Evolutionary conservation across 371 early-diverging fungal species (phyloP), one percentile per base, ranked within the genome.

Genomic region (Mucor irregularis): DNA sequence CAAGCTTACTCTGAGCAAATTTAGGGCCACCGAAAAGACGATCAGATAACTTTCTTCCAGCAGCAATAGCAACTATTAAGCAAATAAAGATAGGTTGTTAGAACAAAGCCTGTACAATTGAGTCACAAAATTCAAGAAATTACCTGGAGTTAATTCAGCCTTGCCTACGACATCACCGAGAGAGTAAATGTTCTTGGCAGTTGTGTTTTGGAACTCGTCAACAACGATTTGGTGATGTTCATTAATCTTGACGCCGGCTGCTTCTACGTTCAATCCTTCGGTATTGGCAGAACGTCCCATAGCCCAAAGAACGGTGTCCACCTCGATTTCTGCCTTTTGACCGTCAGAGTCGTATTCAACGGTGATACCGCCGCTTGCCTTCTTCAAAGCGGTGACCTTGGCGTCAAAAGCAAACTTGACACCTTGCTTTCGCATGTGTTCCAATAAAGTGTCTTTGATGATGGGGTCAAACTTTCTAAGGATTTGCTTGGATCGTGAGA

Each of bases 151-250:
- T 59, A 98, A 81, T 82, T 94, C 90, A 39, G 86, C 84, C 48
- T 87, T 80, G 43, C 97, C 97, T 58, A 89, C 89, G 34, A 96
- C 92, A 73, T 99, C 99, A 44, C 99, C 99, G 7, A 99, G 77
- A 7, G 98, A 91, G 74, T 88, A 93, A 16, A 98, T 75, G 21
- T 88, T 84, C 5, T 71, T 60, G 2, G 67, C 66, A n/a, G 53
- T 68, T 1, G 98, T 98, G 57, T 91, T 82, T 74, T 98, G 98
- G 74, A 76, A 94, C 56, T 93, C 95, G 66, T 97, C 90, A 5
- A 84, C 87, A 24, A 78, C 67, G 53, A 97, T 86, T 66, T 85
- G 86, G 0, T 92, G 91, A 19, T 78, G 73, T n/a, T 71, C 70
- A 56, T 87, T 74, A 11, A 78, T 49, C 55, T 82, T 78, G 25